Conservation (phyloP, 2,329 filamentous ascomycete genomes). For the Venturiaceae sp. region DNA sequence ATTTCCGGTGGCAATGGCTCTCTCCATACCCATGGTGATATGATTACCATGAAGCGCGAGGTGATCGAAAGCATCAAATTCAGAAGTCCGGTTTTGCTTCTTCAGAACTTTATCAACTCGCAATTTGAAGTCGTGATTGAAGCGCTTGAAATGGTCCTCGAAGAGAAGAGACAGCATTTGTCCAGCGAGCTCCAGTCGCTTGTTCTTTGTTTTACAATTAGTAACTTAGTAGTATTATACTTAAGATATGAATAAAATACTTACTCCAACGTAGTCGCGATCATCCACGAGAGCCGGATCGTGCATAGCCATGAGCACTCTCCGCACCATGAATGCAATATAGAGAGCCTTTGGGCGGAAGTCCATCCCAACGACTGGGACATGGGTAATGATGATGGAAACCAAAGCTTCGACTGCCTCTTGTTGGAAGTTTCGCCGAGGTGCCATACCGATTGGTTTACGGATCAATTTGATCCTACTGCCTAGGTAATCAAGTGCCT, state of each 20-base stretch:
- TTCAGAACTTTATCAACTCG: slow-evolving; percentile 93
- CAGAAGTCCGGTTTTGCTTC: slow-evolving; percentile 80
- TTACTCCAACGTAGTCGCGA: slow-evolving; percentile 91
- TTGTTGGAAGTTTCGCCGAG: slow-evolving; percentile 67
- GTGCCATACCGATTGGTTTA: slow-evolving; percentile 44
- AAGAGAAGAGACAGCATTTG: slow-evolving; percentile 90
- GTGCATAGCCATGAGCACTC: slow-evolving; percentile 87
- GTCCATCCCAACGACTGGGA: slow-evolving; percentile 82
- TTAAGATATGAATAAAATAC: no score
- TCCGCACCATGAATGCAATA: slow-evolving; percentile 92
- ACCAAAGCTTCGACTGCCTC: slow-evolving; percentile 89
- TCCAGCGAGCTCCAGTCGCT: slow-evolving; percentile 86
- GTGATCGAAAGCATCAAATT: slow-evolving; percentile 78
- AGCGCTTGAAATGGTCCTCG: slow-evolving; percentile 96
- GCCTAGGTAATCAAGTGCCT: slow-evolving; percentile 89
- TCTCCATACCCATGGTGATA: slow-evolving; percentile 88
- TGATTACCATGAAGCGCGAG: slow-evolving; percentile 76
- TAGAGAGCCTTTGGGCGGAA: slow-evolving; percentile 97
- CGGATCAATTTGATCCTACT: slow-evolving; percentile 79
- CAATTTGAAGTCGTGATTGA: slow-evolving; percentile 78
- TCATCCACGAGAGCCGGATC: slow-evolving; percentile 88
- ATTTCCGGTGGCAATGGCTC: slow-evolving; percentile 94
- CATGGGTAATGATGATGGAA: slow-evolving; percentile 88
- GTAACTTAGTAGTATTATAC: no score
- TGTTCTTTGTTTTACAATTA: no score